Conservation (phyloP, 2,329 filamentous ascomycete species). For the Tolypocladium tundrense region DNA sequence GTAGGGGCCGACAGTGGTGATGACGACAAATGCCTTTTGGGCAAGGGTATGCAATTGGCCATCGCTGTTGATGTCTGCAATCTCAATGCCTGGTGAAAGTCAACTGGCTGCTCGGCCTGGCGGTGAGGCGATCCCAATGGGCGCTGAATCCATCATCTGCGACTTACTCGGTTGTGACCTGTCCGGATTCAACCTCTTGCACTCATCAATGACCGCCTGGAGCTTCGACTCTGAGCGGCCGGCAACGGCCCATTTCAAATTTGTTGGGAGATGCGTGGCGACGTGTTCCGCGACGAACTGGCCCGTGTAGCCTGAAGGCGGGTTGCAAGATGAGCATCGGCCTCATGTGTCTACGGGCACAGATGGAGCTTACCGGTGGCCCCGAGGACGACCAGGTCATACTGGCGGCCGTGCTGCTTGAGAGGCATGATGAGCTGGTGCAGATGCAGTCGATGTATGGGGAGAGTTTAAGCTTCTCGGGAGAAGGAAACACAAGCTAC, state of each 20-base stretch:
- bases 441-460: neutral
- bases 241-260: constrained; percentile 79
- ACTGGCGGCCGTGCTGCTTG: constrained; percentile 41
- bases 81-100: constrained; percentile 35
- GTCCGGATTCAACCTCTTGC: constrained; percentile 58
- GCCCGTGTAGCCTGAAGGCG: constrained; percentile 67
- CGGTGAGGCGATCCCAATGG: neutral
- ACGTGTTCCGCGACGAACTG: constrained; percentile 68
- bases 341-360: neutral
- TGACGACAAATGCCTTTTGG: constrained; percentile 45
- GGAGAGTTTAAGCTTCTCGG: neutral
- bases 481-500: neutral
- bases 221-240: constrained; percentile 74
- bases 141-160: neutral
- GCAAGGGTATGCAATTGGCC: constrained; percentile 36
- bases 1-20: constrained; percentile 52
- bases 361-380: constrained; percentile 36
- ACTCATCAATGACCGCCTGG: constrained; percentile 53
- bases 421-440: constrained; percentile 26
- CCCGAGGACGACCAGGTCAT: constrained; percentile 48
- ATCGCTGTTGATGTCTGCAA: constrained; percentile 35
- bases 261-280: constrained; percentile 56
- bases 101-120: constrained; percentile 2
- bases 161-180: constrained; percentile 57
- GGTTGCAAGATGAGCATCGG: neutral